A percentile compares a stretch with the other conserved stretches of the same genome.
Conservation (phyloP, 371 early-diverging fungal species). For the Catenaria anguillulae region DNA sequence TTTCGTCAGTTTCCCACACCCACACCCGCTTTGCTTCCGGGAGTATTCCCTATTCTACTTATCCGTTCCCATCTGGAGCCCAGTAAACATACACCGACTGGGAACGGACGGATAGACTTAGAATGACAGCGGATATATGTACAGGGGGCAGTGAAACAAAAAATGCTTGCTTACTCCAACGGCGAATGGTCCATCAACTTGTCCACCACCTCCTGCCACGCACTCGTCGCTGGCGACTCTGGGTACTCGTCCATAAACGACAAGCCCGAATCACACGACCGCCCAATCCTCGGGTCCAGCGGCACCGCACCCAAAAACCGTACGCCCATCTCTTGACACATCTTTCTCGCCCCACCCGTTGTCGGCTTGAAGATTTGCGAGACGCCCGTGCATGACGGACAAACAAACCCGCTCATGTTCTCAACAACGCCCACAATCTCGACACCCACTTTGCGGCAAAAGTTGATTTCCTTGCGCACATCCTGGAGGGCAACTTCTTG, state of each 20-base stretch:
- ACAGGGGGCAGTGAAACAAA: too few species aligned
- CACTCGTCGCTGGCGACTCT: conserved; percentile 68
- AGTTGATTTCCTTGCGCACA: conserved; percentile 89
- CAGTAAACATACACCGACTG: too few species aligned
- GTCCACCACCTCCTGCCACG: conserved; percentile 72
- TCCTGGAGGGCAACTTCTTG: conserved; percentile 94
- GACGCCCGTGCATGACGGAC: conserved; percentile 67
- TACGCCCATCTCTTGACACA: conserved; percentile 54
- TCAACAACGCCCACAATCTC: conserved; percentile 92
- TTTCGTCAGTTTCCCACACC: too few species aligned
- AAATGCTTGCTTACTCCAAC: too few species aligned
- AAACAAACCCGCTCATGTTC: conserved; percentile 97
- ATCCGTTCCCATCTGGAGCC: too few species aligned
- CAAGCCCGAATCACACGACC: conserved; percentile 68
- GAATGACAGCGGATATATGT: too few species aligned
- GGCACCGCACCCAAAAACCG: conserved; percentile 63
- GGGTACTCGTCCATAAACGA: conserved; percentile 74
- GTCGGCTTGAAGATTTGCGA: conserved; percentile 72
- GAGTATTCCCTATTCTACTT: too few species aligned
- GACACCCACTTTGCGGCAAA: conserved; percentile 82
- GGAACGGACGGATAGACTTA: too few species aligned
- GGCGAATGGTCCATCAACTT: conserved; percentile 87
- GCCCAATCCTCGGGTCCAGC: conserved; percentile 78
- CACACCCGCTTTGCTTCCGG: too few species aligned
- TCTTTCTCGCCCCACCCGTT: conserved; percentile 72